Conservation (phyloP, 2,329 filamentous ascomycete species). For the Claviceps quebecensis region DNA sequence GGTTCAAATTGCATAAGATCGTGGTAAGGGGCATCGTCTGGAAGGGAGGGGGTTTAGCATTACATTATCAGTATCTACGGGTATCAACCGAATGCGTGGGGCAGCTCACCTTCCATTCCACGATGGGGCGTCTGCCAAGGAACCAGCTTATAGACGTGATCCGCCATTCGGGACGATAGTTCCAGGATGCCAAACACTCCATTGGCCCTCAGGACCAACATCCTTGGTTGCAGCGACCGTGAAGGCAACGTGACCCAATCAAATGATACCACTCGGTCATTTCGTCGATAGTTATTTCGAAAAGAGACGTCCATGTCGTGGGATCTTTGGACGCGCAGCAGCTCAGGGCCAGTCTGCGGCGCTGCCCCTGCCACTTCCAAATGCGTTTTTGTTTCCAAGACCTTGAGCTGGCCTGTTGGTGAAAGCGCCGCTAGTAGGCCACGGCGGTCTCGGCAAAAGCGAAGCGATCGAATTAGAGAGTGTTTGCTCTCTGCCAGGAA, state of each 20-base stretch:
- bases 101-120: slow-evolving; percentile 34
- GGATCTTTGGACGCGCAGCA: slow-evolving; percentile 44
- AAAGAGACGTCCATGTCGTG: slow-evolving; percentile 49
- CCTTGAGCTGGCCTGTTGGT: slow-evolving; percentile 47
- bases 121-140: slow-evolving; percentile 47
- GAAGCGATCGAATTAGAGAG: slow-evolving; percentile 47
- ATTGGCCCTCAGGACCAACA: slow-evolving; percentile 45
- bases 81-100: not conserved
- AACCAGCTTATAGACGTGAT: slow-evolving; percentile 45
- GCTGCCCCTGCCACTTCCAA: slow-evolving; percentile 23
- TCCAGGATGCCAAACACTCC: slow-evolving; percentile 49
- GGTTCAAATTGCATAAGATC: slow-evolving; percentile 45
- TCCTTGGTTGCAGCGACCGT: slow-evolving; percentile 39
- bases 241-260: slow-evolving; percentile 51
- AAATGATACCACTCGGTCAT: slow-evolving; percentile 51
- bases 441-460: slow-evolving; percentile 48
- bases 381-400: slow-evolving; percentile 45
- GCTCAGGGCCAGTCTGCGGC: slow-evolving; percentile 37
- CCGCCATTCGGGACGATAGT: slow-evolving; percentile 42
- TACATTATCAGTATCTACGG: too few species aligned
- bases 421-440: slow-evolving; percentile 49
- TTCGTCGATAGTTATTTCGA: slow-evolving; percentile 34
- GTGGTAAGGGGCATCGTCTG: slow-evolving; percentile 38
- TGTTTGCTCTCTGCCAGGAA: slow-evolving; percentile 39
- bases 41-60: slow-evolving; percentile 8